Evolutionary conservation across 2,329 filamentous ascomycete species (phyloP).

Genomic region (Colletotrichum liaoningense): DNA sequence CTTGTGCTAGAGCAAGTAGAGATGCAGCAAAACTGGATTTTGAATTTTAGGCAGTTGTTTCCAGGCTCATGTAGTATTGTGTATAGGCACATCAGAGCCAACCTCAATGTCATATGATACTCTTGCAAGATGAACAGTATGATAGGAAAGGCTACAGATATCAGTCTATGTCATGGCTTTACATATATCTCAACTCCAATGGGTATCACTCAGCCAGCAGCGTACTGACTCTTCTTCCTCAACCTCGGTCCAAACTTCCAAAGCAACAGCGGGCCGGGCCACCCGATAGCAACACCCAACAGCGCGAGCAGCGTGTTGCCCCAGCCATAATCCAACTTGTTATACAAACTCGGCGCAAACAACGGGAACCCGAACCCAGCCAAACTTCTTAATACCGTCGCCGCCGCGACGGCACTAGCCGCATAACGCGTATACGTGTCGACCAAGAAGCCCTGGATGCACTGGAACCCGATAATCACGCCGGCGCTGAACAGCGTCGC

Average conservation of each 20-base stretch:
- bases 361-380: slow-evolving; percentile 65
- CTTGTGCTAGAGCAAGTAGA: too few species aligned
- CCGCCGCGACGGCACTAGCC: slow-evolving; percentile 57
- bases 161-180: neutral
- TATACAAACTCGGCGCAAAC: slow-evolving; percentile 60
- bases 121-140: too few species aligned
- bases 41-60: too few species aligned
- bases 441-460: slow-evolving; percentile 58
- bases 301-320: slow-evolving; percentile 57
- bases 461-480: slow-evolving; percentile 55
- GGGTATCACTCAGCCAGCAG: slow-evolving; percentile 15
- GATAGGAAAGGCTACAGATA: neutral
- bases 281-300: slow-evolving; percentile 52
- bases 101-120: too few species aligned
- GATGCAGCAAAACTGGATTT: too few species aligned
- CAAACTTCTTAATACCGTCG: slow-evolving; percentile 57
- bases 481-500: slow-evolving; percentile 50
- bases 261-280: slow-evolving; percentile 55
- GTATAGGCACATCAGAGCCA: too few species aligned
- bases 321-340: slow-evolving; percentile 52
- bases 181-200: neutral
- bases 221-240: slow-evolving; percentile 40
- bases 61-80: too few species aligned
- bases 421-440: slow-evolving; percentile 60
- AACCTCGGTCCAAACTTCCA: slow-evolving; percentile 57